phyloP scores from a whole-genome alignment of 1,284 basidiomycete species.

The Hemileia vastatrix region DNA sequence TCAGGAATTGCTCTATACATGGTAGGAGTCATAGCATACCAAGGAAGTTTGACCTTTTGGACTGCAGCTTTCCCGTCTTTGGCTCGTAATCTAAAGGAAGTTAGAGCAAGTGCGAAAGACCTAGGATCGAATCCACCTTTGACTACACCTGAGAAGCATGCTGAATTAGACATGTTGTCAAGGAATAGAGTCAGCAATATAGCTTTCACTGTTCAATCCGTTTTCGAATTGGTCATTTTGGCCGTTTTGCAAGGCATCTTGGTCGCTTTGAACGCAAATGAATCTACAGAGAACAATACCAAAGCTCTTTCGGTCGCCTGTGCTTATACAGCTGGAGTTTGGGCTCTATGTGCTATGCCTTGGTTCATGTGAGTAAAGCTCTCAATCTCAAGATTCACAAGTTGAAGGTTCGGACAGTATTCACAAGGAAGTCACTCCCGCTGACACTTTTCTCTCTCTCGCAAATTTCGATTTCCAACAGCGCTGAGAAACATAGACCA shows the following conservation, averaged over 20 bases:
- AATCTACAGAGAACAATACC: slow-evolving; percentile 44
- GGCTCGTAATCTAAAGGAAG: slow-evolving; percentile 63
- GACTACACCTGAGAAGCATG: slow-evolving; percentile 54
- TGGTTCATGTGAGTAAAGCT: slow-evolving; percentile 55
- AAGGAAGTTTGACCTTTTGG: slow-evolving; percentile 69
- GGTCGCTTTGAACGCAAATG: slow-evolving; percentile 52
- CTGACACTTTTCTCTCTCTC: no score
- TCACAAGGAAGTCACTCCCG: no score
- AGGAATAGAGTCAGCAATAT: slow-evolving; percentile 76
- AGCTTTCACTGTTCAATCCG: slow-evolving; percentile 65
- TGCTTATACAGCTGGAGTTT: slow-evolving; percentile 45
- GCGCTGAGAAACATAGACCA: slow-evolving; percentile 36
- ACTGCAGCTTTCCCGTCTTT: slow-evolving; percentile 70
- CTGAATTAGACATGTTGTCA: slow-evolving; percentile 64
- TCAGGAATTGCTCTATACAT: slow-evolving; percentile 69
- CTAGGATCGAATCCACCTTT: slow-evolving; percentile 48
- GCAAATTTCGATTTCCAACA: no score
- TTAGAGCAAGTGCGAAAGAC: slow-evolving; percentile 56
- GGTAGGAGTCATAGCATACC: slow-evolving; percentile 68
- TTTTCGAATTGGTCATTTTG: slow-evolving; percentile 63
- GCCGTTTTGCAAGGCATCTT: slow-evolving; percentile 68
- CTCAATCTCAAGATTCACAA: no score
- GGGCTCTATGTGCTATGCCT: slow-evolving; percentile 61
- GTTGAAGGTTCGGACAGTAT: no score
- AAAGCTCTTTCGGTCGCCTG: slow-evolving; percentile 48